Base-by-base conservation (phyloP, 345 rosid species). In the Aquilaria sinensis region DNA sequence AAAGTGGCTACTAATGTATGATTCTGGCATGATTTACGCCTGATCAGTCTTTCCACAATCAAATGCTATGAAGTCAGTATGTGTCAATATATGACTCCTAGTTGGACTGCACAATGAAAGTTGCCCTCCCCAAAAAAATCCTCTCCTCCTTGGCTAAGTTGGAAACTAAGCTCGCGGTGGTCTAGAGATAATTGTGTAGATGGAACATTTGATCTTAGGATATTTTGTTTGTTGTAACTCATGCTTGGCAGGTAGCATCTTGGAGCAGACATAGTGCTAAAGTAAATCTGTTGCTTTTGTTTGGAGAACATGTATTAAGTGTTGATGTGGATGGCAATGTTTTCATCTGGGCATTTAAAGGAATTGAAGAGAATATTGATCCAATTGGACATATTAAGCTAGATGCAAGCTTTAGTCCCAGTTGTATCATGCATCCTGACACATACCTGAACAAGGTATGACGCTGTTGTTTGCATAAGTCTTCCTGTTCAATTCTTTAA, bases 401-500 rank as follows among this genome's bases (percentile, higher is more conserved):
- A 14, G 75, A 71, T 66, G 75, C 68, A 45, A 75, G 75, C 14
- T 90, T 86, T 71, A 85, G 76, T 49, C 97, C 99, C 15, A 78
- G 81, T 14, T 86, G 88, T 74, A 73, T 94, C 65, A 80, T 88
- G 78, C 99, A 94, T 62, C 99, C 97, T 14, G 96, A 94, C 67
- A 94, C 99, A 65, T 88, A 94, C 74, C 58, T 90, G 23, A 94
- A 94, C 74, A 94, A 90, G 93, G 99, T 90, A 63, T 56, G 10
- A 51, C 58, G 37, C 56, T 59, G 5, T 67, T 59, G 23, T 64
- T 58, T 46, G 14, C 32, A 14, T 2, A 30, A 15, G 45, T 16
- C 12, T 16, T 41, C 0, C 51, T 34, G 46, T 10, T 32, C 31
- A 37, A 10, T 10, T 65, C 29, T n/a, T 34, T 47, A 48, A 47